Evolutionary conservation across 1,284 basidiomycete genomes (phyloP).

Genomic region (Thecaphora frezii): DNA sequence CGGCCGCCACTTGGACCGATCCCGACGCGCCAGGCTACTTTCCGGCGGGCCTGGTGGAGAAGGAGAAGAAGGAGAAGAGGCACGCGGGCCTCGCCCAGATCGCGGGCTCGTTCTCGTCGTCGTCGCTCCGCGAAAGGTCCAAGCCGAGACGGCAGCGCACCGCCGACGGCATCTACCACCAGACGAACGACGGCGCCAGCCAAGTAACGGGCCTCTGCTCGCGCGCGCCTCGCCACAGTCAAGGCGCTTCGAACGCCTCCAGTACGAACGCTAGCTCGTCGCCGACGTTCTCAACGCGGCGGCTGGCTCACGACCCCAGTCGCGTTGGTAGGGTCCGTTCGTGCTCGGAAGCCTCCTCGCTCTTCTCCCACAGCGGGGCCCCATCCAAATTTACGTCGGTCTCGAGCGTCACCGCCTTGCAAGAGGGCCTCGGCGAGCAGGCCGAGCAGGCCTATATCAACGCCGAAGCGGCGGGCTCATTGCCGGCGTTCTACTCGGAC

Average conservation of each 20-base stretch:
- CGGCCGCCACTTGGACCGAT: conserved; percentile 36
- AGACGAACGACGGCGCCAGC: no score
- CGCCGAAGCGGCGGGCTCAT: no score
- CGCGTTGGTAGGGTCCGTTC: neutral
- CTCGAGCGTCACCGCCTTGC: neutral
- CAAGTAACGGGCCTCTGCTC: no score
- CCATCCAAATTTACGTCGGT: neutral
- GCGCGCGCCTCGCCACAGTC: no score
- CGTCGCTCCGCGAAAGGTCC: neutral
- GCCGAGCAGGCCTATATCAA: no score
- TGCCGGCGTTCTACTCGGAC: no score
- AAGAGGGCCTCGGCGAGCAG: neutral
- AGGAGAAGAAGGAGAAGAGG: neutral
- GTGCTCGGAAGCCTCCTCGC: neutral
- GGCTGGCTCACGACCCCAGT: neutral
- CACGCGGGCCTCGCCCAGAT: neutral
- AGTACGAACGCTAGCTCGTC: neutral
- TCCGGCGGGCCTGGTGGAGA: conserved; percentile 12
- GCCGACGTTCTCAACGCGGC: neutral
- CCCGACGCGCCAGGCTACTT: conserved; percentile 31
- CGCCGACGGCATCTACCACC: no score
- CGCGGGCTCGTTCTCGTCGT: neutral
- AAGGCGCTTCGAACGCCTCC: neutral
- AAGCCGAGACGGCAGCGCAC: neutral
- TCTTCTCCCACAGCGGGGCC: neutral